Evolutionary conservation across 495 filamentous ascomycete species (phyloP), one percentile per base, ranked within the genome.

Genomic region (Hypoxylon rickii): DNA sequence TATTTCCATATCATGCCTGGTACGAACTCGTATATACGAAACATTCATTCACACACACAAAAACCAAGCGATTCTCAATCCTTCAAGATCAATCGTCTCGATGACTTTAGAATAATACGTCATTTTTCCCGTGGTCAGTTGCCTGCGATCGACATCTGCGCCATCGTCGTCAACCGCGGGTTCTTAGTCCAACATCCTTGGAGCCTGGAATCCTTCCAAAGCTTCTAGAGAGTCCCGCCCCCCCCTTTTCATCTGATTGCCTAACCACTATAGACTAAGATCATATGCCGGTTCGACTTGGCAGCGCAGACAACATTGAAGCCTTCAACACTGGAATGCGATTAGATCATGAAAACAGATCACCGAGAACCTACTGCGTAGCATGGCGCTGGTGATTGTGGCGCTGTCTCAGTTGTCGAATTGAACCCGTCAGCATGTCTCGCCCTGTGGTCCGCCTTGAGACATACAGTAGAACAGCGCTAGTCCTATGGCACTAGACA

Each of bases 171-270:
- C n/a, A n/a, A n/a, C n/a, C n/a, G n/a, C n/a, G n/a, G n/a, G n/a
- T n/a, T n/a, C n/a, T n/a, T n/a, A n/a, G n/a, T n/a, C n/a, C n/a
- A n/a, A n/a, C n/a, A n/a, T n/a, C n/a, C n/a, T n/a, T n/a, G n/a
- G n/a, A n/a, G n/a, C n/a, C 32, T 48, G 24, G 44, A 55, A 55
- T 37, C 37, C 44, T 55, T 56, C 44, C 16, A 56, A 49, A 38
- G 44, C 52, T 56, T 49, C 44, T 49, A 56, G 3, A 10, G 13
- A 42, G 11, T 7, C 20, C 10, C 26, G 21, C 16, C 19, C n/a
- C 31, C 17, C 10, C 19, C 1, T 16, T 29, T 18, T 39, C 11
- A 7, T 15, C 13, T 18, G 36, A 3, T 1, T 18, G 3, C 16
- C 13, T 3, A 39, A 13, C 17, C 20, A 18, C 36, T 39, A 20